Conservation (phyloP, 2,329 filamentous ascomycete species). For the Fusarium setosum region DNA sequence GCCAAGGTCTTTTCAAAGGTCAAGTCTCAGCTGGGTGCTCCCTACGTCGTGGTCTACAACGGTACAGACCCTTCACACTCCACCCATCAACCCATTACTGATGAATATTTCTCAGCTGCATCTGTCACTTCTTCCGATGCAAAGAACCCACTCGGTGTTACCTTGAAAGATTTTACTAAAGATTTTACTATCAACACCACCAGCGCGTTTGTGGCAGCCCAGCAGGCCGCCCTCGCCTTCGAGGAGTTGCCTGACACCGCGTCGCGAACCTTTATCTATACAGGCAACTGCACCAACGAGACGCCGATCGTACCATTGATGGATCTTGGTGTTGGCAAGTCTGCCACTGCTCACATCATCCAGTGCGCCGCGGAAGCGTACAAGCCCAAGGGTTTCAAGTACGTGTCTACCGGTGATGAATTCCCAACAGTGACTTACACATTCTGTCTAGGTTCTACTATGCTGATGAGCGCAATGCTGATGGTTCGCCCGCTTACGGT, state of each 20-base stretch:
- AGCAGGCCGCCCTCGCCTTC: slow-evolving; percentile 48
- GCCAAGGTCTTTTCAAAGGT: slow-evolving; percentile 23
- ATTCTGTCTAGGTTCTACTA: slow-evolving; percentile 59
- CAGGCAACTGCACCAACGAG: slow-evolving; percentile 54
- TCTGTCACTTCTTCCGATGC: slow-evolving; percentile 22
- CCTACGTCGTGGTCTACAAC: slow-evolving; percentile 38
- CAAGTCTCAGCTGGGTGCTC: slow-evolving; percentile 18
- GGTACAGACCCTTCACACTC: not conserved
- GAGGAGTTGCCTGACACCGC: slow-evolving; percentile 44
- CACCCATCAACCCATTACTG: not conserved
- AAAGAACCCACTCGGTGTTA: slow-evolving; percentile 8
- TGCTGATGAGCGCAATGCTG: slow-evolving; percentile 57
- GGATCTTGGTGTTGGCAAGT: slow-evolving; percentile 52
- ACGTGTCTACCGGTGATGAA: slow-evolving; percentile 3
- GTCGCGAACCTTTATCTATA: slow-evolving; percentile 57
- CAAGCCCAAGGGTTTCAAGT: slow-evolving; percentile 49
- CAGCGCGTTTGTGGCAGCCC: slow-evolving; percentile 48
- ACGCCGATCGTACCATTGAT: slow-evolving; percentile 43
- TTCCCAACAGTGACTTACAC: not conserved
- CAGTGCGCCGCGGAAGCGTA: slow-evolving; percentile 46
- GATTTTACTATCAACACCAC: slow-evolving; percentile 29
- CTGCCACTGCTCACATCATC: slow-evolving; percentile 48
- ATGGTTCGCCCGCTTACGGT: slow-evolving; percentile 48
- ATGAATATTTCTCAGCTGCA: not conserved
- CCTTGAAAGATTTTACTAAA: slow-evolving; percentile 2